Evolutionary conservation across 202 grass and related monocot genomes (phyloP), one percentile per base, ranked within the genome.

Genomic region (Panicum hallii): DNA sequence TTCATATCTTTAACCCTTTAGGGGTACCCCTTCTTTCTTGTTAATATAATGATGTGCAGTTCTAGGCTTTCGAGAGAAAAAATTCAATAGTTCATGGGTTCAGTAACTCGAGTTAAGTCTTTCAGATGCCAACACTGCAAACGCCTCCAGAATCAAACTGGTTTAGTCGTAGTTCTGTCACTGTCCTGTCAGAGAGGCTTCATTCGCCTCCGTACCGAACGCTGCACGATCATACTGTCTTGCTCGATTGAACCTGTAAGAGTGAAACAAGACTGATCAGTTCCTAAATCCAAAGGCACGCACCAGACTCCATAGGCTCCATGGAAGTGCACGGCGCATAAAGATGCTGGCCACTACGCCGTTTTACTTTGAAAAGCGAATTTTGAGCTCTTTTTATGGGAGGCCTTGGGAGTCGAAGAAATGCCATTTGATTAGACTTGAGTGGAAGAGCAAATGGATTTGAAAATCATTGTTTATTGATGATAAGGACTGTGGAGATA

Each of bases 301-400:
- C 65, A 90, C 57, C 9, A 53, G 36, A 83, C 74, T 58, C 13
- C 57, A 53, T 10, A 47, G 89, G 64, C 62, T 83, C 83, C 83
- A 74, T 45, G 42, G 26, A 32, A 88, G 54, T 63, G 40, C 83
- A 75, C 20, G 56, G 1, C 68, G 20, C 32, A 75, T 67, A 86
- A 82, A 60, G 67, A 89, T 80, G 44, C 67, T 47, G 6, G 6
- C 62, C 50, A 82, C 70, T 41, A 23, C 43, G 10, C 11, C 63
- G 49, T 58, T 34, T 78, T 52, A 68, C 74, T 70, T 83, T 55
- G 69, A 80, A 61, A 90, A 83, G 74, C 34, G 62, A 70, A 75
- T 8, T 79, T 79, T 61, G 49, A 75, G 74, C 74, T 63, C 60
- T 83, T 74, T 90, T 90, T 8, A 68, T 70, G 42, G 16, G 67